Conservation (phyloP, 306 rosid species). For the Crotalaria pallida region DNA sequence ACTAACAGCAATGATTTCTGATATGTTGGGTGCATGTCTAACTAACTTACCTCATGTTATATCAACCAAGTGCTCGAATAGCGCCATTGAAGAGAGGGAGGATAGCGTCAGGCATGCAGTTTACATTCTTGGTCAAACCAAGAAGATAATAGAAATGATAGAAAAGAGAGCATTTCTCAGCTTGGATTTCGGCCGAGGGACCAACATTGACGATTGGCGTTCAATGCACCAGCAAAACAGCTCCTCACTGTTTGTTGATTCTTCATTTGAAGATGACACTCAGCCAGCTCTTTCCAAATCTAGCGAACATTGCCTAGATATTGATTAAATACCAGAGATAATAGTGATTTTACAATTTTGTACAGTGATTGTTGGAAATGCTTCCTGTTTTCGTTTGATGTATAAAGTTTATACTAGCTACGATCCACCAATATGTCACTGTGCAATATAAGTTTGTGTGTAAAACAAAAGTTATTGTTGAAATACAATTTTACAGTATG, state of each 20-base stretch:
- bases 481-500: background rate
- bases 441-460: background rate
- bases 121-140: constrained; percentile 51
- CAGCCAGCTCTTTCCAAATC: constrained; percentile 17
- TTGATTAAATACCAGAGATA: constrained; percentile 24
- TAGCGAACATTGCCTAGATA: constrained; percentile 29
- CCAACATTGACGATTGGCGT: constrained; percentile 67
- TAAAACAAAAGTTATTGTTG: background rate
- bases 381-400: constrained; percentile 8
- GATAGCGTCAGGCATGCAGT: constrained; percentile 57
- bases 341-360: background rate
- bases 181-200: constrained; percentile 27
- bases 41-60: constrained; percentile 49
- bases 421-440: background rate
- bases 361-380: background rate
- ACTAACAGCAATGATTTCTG: constrained; percentile 46
- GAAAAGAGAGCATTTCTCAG: constrained; percentile 32
- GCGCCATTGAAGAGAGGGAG: constrained; percentile 67
- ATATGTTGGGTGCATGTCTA: constrained; percentile 68
- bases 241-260: constrained; percentile 2
- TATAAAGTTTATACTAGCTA: background rate
- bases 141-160: constrained; percentile 52
- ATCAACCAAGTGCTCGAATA: constrained; percentile 37
- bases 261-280: constrained; percentile 21
- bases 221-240: constrained; percentile 32